Evolutionary conservation across 2,329 filamentous ascomycete genomes (phyloP), one percentile per base, ranked within the genome.

Genomic region (Penicillium sp.): DNA sequence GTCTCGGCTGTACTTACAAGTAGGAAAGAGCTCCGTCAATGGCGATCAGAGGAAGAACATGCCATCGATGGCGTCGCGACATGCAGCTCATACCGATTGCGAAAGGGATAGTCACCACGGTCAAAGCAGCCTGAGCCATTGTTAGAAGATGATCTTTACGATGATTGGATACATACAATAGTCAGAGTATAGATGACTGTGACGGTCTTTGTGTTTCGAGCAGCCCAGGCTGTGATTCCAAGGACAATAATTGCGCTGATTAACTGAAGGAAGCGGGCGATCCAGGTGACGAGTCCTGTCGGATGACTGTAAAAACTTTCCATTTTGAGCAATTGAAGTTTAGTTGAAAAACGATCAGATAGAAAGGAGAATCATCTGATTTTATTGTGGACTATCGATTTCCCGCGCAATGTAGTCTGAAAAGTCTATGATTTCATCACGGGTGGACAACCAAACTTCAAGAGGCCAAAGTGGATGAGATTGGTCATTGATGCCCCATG

Each of bases 151-250:
- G 31, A 34, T 34, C 16, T 3, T n/a, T 34, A 6, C n/a, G 6
- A 6, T 2, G n/a, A n/a, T 13, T 2, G 13, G 9, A 24, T 24
- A 60, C 57, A 23, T 50, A 60, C 60, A 23, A 61, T 42, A 1
- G 52, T 50, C 21, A 63, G 29, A 7, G 59, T 29, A 34, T 48
- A 63, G 3, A 63, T 60, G 13, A 63, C 60, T 1, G 59, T 57
- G 3, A 63, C 49, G 9, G 59, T 54, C 28, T 63, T 61, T 6
- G 53, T 52, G 2, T 52, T 45, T 5, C 38, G 36, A 28, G 45
- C 57, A 43, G 60, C 59, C 60, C 60, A 63, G 29, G 51, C 60
- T 39, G 52, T 60, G 45, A 63, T 60, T 18, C 54, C 60, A 9
- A 63, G 45, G 4, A 63, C 54, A 31, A 63, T 43, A 2, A 63